These are phyloP conservation scores for Leptodermis oblonga DNA, from an alignment of 257 asterid species.

Conservation along the genomic window DNA sequence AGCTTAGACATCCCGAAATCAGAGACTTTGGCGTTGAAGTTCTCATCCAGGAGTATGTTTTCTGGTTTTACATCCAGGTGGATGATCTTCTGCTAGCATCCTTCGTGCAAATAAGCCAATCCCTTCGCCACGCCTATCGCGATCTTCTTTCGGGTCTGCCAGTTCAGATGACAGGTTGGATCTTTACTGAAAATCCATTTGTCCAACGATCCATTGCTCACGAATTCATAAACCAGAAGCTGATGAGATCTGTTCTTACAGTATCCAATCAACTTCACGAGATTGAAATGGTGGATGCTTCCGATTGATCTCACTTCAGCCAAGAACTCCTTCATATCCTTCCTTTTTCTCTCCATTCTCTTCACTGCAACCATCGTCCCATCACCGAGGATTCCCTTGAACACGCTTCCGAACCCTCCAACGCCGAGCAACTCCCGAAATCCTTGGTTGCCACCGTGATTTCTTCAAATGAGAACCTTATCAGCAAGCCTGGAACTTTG, in stretches of 20 bases:
- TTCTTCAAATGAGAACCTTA: constrained; percentile 31
- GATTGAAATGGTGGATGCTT: constrained; percentile 47
- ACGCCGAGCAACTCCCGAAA: constrained; percentile 37
- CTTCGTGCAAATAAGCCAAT: constrained; percentile 49
- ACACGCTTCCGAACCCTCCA: constrained; percentile 44
- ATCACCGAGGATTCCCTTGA: constrained; percentile 30
- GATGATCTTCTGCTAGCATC: constrained; percentile 38
- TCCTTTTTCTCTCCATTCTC: constrained; percentile 35
- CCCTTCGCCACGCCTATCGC: constrained; percentile 40
- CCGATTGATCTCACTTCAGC: constrained; percentile 50
- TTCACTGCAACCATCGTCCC: constrained; percentile 43
- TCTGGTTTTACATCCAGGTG: constrained; percentile 56
- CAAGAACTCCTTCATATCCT: constrained; percentile 45
- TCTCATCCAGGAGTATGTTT: constrained; percentile 45
- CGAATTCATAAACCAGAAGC: constrained; percentile 44
- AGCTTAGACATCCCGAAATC: constrained; percentile 56
- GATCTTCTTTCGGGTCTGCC: constrained; percentile 34
- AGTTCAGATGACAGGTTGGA: constrained; percentile 17
- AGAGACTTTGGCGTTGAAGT: constrained; percentile 40
- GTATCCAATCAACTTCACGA: constrained; percentile 45
- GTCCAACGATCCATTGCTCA: constrained; percentile 50
- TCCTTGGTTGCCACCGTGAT: constrained; percentile 27
- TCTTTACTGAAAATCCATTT: constrained; percentile 21
- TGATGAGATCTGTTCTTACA: constrained; percentile 41
- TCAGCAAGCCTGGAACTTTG: neutral